Conservation (phyloP, 441 rosid species). For the Euphorbia schlechtendalii region DNA sequence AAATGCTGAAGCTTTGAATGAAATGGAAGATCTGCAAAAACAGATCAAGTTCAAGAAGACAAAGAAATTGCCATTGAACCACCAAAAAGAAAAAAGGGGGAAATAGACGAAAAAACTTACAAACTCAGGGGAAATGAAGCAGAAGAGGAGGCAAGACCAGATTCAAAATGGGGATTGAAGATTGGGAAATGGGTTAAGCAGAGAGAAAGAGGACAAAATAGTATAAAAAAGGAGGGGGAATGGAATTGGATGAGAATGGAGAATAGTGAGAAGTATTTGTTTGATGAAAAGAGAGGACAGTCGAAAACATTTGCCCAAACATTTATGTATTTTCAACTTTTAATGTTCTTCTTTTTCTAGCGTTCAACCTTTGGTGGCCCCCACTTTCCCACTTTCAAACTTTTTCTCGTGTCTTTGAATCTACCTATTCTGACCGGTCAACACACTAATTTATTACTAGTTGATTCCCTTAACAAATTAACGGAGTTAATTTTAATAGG, state of each 20-base stretch:
- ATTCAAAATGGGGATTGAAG: background rate
- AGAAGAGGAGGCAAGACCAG: constrained; percentile 16
- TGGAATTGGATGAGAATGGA: background rate
- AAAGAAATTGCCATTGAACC: background rate
- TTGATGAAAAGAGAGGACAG: constrained; percentile 20
- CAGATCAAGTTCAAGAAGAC: constrained; percentile 4
- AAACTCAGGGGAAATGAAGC: constrained; percentile 10
- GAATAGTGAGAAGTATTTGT: constrained; percentile 2
- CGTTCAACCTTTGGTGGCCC: constrained; percentile 39
- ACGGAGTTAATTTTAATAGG: too few species aligned
- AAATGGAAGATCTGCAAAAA: constrained; percentile 6
- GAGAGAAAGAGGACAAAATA: background rate
- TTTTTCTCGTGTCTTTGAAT: constrained; percentile 17
- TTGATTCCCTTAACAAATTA: too few species aligned
- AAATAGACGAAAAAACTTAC: constrained; percentile 23
- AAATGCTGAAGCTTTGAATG: background rate
- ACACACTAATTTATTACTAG: too few species aligned
- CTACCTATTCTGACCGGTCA: background rate
- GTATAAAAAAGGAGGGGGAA: background rate
- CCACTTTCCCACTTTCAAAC: constrained; percentile 17
- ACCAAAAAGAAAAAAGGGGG: background rate
- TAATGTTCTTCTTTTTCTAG: constrained; percentile 38
- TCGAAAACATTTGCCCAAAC: constrained; percentile 36
- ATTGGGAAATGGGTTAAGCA: background rate
- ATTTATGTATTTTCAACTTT: constrained; percentile 17